Percentiles rank a stretch among this genome's conserved stretches.
Conservation (phyloP, 2,329 filamentous ascomycete genomes). For the Claviceps sp. region DNA sequence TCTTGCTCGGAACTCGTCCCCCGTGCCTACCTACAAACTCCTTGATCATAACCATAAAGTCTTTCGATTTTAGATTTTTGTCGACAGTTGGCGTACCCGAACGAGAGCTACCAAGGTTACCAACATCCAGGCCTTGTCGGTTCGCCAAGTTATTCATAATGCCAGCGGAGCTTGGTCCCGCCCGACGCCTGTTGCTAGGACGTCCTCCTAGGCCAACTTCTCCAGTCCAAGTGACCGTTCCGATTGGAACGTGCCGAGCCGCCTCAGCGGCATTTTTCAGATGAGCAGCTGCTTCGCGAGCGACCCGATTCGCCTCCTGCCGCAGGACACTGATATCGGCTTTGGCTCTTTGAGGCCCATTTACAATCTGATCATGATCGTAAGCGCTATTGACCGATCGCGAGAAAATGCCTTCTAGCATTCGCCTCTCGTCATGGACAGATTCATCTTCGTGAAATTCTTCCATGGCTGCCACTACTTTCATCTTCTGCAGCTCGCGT, state of each 20-base stretch:
- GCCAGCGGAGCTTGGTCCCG: conserved; percentile 38
- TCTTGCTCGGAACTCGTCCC: conserved; percentile 67
- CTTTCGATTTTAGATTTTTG: conserved; percentile 35
- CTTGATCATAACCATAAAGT: conserved; percentile 61
- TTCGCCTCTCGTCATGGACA: conserved; percentile 51
- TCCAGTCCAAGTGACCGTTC: conserved; percentile 89
- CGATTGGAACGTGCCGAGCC: conserved; percentile 60
- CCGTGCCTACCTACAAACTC: conserved; percentile 68
- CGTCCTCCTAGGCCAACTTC: conserved; percentile 65
- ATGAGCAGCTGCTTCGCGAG: conserved; percentile 62
- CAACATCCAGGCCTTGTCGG: conserved; percentile 37
- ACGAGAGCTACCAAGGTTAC: conserved; percentile 30
- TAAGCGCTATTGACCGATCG: conserved; percentile 81
- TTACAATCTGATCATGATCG: conserved; percentile 85
- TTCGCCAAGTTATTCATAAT: conserved; percentile 44
- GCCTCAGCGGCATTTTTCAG: conserved; percentile 61
- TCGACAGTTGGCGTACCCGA: conserved; percentile 28
- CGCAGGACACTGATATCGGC: conserved; percentile 70
- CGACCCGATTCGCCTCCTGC: conserved; percentile 68
- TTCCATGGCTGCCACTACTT: conserved; percentile 51
- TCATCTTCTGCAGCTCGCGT: conserved; percentile 37
- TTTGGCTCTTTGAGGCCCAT: conserved; percentile 55
- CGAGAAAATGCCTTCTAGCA: conserved; percentile 83
- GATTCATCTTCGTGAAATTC: conserved; percentile 43
- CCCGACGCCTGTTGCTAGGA: conserved; percentile 42